Percentiles rank a stretch among this genome's conserved stretches.
These are phyloP conservation scores for Xanthoconium purpureum DNA, from an alignment of 768 basidiomycete species.

Conservation along the genomic window DNA sequence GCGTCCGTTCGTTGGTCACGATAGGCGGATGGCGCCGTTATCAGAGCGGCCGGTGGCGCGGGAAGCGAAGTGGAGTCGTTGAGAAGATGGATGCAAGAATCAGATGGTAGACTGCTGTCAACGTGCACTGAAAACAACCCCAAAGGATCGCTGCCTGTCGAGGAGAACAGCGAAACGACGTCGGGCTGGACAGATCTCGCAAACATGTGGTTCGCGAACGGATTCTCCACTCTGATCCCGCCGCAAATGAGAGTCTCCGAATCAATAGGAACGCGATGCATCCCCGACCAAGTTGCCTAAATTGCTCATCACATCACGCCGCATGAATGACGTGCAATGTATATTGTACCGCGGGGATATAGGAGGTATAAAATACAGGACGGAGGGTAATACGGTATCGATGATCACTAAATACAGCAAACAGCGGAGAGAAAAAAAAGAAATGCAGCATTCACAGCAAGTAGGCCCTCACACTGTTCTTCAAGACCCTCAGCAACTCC, in stretches of 20 bases:
- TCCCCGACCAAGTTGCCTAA: neutral
- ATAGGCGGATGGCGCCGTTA: conserved; percentile 39
- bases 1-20: conserved; percentile 27
- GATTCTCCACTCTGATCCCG: conserved; percentile 20
- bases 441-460: conserved; percentile 11
- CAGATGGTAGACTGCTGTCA: conserved; percentile 52
- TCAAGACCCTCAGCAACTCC: conserved; percentile 56
- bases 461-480: conserved; percentile 36
- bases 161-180: conserved; percentile 72
- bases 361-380: conserved; percentile 11
- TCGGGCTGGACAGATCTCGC: conserved; percentile 55
- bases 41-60: conserved; percentile 48
- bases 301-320: neutral
- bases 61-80: conserved; percentile 54
- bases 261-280: neutral
- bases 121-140: conserved; percentile 47
- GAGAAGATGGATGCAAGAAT: conserved; percentile 64
- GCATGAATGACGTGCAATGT: neutral
- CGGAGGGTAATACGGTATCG: neutral
- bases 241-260: conserved; percentile 14
- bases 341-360: conserved; percentile 1
- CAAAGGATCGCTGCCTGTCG: conserved; percentile 62
- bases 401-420: conserved; percentile 14
- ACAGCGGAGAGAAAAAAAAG: neutral
- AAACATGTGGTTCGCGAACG: conserved; percentile 42